These are phyloP conservation scores for Trichoderma lentiforme DNA, from an alignment of 2,329 filamentous ascomycete genomes.

Conservation along the genomic window DNA sequence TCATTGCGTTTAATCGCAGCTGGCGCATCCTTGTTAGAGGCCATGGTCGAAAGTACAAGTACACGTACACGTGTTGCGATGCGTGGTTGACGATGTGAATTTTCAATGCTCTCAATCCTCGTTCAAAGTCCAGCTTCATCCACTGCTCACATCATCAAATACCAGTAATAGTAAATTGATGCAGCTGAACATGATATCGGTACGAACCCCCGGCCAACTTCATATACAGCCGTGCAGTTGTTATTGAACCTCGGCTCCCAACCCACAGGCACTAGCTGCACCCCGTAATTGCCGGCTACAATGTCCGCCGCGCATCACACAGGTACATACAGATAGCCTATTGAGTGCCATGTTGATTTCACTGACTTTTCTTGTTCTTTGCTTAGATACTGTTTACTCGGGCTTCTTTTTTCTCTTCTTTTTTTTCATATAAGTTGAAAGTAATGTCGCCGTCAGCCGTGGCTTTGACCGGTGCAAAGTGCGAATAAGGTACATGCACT, in stretches of 20 bases:
- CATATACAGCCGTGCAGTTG: background rate
- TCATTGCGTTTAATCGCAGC: conserved; percentile 23
- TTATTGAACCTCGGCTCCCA: background rate
- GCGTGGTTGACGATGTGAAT: background rate
- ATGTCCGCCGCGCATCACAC: background rate
- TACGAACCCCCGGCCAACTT: background rate
- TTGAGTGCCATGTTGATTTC: background rate
- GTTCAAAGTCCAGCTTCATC: background rate
- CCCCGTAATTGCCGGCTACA: background rate
- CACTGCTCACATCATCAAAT: background rate
- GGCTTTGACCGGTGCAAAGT: background rate
- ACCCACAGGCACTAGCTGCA: background rate
- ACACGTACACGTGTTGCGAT: background rate
- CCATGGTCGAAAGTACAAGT: background rate
- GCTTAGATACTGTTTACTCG: background rate
- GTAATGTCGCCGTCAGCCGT: background rate
- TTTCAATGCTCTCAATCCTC: background rate
- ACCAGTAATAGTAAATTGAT: background rate
- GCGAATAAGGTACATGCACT: background rate
- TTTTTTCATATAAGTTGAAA: background rate
- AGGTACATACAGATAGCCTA: background rate
- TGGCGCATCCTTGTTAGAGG: background rate
- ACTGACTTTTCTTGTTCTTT: background rate
- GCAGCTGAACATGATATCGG: background rate
- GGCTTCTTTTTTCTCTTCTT: background rate